Conservation (phyloP, 768 basidiomycete genomes). For the Suillus bovinus region DNA sequence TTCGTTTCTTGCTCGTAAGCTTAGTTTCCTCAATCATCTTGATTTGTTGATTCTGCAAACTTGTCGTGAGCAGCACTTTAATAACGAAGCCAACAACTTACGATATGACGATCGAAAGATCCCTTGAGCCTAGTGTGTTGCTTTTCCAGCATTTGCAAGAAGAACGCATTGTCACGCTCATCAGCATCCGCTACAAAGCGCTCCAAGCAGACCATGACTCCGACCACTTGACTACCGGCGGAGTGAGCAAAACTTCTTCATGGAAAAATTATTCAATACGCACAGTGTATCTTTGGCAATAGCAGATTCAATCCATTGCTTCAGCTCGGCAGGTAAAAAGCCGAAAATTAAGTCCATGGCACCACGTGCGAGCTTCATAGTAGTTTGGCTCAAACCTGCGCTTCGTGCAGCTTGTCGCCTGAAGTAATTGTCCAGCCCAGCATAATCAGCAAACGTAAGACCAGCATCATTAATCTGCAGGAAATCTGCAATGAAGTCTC, state of each 20-base stretch:
- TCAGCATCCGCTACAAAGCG: slow-evolving; percentile 75
- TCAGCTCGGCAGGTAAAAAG: slow-evolving; percentile 82
- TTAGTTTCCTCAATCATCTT: slow-evolving; percentile 89
- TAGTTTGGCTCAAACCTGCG: slow-evolving; percentile 63
- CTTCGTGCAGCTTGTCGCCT: slow-evolving; percentile 83
- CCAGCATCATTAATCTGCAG: slow-evolving; percentile 87
- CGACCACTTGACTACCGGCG: slow-evolving; percentile 72
- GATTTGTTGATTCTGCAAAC: slow-evolving; percentile 76
- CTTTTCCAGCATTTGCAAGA: slow-evolving; percentile 76
- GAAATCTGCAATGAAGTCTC: slow-evolving; percentile 88
- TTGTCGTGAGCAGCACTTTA: slow-evolving; percentile 4
- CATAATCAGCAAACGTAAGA: slow-evolving; percentile 94
- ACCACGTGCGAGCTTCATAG: slow-evolving; percentile 78
- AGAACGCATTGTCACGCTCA: slow-evolving; percentile 72
- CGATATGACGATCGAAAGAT: slow-evolving; percentile 76
- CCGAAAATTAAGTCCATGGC: slow-evolving; percentile 97
- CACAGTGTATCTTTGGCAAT: slow-evolving; percentile 78
- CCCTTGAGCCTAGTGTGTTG: slow-evolving; percentile 77
- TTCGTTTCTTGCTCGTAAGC: slow-evolving; percentile 87
- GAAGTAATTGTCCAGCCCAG: slow-evolving; percentile 93
- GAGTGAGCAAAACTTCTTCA: slow-evolving; percentile 10
- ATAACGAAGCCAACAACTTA: slow-evolving; percentile 33
- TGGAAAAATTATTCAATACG: slow-evolving; percentile 24
- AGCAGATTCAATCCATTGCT: slow-evolving; percentile 81
- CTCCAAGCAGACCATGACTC: slow-evolving; percentile 79